Evolutionary conservation across 2,329 filamentous ascomycete species (phyloP).

Genomic region (Arthroderma sp.): DNA sequence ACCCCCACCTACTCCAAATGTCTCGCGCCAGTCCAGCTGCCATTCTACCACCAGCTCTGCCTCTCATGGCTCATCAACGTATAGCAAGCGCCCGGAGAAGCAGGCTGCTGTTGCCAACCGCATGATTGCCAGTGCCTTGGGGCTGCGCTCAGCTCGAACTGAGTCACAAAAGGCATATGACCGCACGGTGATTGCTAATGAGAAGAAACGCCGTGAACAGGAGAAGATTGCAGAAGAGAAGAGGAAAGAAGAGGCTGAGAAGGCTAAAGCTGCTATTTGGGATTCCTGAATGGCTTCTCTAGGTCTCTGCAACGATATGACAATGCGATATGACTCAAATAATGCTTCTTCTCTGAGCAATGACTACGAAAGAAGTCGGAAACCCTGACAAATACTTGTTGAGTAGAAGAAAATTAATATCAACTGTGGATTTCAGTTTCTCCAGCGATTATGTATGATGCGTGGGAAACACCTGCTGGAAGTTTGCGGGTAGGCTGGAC

Average conservation of each 20-base stretch:
- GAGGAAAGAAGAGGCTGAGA: slow-evolving; percentile 54
- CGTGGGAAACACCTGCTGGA: too few relatives aligned
- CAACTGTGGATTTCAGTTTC: too few relatives aligned
- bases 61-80: slow-evolving; percentile 9
- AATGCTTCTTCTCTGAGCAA: background rate
- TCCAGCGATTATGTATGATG: too few relatives aligned
- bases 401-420: too few relatives aligned
- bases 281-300: slow-evolving; percentile 32
- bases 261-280: slow-evolving; percentile 78
- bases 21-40: slow-evolving; percentile 25
- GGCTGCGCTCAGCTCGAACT: slow-evolving; percentile 67
- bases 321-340: background rate
- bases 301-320: background rate
- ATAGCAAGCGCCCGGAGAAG: slow-evolving; percentile 59
- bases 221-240: slow-evolving; percentile 55
- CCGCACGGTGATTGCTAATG: slow-evolving; percentile 66
- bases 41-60: slow-evolving; percentile 7
- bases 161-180: slow-evolving; percentile 87
- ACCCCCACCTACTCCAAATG: slow-evolving; percentile 57
- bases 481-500: too few relatives aligned
- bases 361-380: too few relatives aligned
- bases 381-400: too few relatives aligned
- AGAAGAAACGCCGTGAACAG: slow-evolving; percentile 61
- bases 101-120: slow-evolving; percentile 81
- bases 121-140: slow-evolving; percentile 80